Evolutionary conservation across 345 rosid genomes (phyloP).

Genomic region (Trapa incisa): DNA sequence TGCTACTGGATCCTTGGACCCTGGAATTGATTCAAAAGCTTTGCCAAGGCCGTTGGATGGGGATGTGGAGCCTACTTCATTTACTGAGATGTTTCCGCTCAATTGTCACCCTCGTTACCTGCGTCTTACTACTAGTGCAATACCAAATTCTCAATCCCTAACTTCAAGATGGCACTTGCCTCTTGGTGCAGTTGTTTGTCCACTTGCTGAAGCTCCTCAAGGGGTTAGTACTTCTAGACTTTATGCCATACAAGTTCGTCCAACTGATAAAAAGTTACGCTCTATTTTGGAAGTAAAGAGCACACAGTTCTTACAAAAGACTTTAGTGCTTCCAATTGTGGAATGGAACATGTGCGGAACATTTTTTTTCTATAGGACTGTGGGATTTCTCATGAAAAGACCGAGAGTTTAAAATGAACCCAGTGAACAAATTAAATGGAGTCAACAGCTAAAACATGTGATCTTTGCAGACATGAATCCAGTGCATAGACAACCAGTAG

Average conservation of each 20-base stretch:
- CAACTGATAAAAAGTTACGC: not conserved
- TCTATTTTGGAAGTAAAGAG: not conserved
- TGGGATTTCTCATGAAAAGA: not conserved
- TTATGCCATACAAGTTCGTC: slow-evolving; percentile 4
- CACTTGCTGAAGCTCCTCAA: slow-evolving; percentile 89
- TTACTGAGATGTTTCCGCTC: slow-evolving; percentile 51
- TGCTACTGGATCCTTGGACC: slow-evolving; percentile 68
- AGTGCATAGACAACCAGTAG: too few relatives aligned
- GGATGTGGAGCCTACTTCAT: slow-evolving; percentile 68
- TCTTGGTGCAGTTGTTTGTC: slow-evolving; percentile 96
- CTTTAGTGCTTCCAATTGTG: not conserved
- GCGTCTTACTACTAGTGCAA: slow-evolving; percentile 74
- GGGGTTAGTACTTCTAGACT: slow-evolving; percentile 50
- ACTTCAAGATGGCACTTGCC: slow-evolving; percentile 97
- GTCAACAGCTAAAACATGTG: too few relatives aligned
- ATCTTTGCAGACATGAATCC: too few relatives aligned
- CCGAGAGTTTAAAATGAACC: not conserved
- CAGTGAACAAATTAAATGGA: too few relatives aligned
- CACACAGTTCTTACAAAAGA: not conserved
- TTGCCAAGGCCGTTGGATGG: slow-evolving; percentile 95
- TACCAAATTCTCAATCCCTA: slow-evolving; percentile 86
- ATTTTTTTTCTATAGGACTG: not conserved
- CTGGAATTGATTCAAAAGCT: slow-evolving; percentile 62
- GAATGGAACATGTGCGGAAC: not conserved
- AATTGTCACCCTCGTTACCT: slow-evolving; percentile 80